phyloP scores from a whole-genome alignment of 1,284 basidiomycete genomes.

The Irpex sp. region DNA sequence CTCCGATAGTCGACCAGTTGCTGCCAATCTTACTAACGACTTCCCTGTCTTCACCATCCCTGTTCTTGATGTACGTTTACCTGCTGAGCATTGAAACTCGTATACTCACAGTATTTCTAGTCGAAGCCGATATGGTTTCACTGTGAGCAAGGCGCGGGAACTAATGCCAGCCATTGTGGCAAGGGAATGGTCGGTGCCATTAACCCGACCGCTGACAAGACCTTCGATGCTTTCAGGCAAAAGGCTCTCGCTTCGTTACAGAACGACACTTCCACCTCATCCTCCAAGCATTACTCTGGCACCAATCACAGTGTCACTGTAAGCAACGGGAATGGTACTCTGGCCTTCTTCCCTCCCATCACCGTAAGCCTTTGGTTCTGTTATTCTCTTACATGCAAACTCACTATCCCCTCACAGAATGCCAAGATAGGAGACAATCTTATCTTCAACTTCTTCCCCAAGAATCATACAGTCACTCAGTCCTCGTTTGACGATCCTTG shows the following conservation, averaged over 20 bases:
- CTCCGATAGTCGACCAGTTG: slow-evolving; percentile 36
- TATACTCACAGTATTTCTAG: slow-evolving; percentile 24
- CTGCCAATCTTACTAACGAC: slow-evolving; percentile 28
- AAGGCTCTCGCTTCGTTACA: slow-evolving; percentile 5
- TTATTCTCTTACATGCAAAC: not conserved
- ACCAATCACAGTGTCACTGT: slow-evolving; percentile 2
- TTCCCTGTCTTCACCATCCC: slow-evolving; percentile 42
- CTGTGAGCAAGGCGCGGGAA: slow-evolving; percentile 8
- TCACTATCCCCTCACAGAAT: not conserved
- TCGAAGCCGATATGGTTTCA: slow-evolving; percentile 7
- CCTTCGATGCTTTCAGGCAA: not conserved
- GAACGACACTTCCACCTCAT: not conserved
- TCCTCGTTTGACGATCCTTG: slow-evolving; percentile 48
- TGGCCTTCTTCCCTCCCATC: slow-evolving; percentile 1
- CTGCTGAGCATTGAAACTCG: not conserved
- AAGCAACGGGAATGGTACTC: not conserved
- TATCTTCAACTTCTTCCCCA: slow-evolving; percentile 45
- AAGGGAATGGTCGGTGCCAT: slow-evolving; percentile 9
- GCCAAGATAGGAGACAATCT: slow-evolving; percentile 42
- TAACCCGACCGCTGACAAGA: not conserved
- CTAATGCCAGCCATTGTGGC: slow-evolving; percentile 7
- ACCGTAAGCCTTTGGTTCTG: not conserved
- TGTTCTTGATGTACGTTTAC: slow-evolving; percentile 23
- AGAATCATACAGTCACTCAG: slow-evolving; percentile 41
- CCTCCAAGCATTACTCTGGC: not conserved